phyloP scores from a whole-genome alignment of 2,329 filamentous ascomycete species.

The Lojkania enalia region DNA sequence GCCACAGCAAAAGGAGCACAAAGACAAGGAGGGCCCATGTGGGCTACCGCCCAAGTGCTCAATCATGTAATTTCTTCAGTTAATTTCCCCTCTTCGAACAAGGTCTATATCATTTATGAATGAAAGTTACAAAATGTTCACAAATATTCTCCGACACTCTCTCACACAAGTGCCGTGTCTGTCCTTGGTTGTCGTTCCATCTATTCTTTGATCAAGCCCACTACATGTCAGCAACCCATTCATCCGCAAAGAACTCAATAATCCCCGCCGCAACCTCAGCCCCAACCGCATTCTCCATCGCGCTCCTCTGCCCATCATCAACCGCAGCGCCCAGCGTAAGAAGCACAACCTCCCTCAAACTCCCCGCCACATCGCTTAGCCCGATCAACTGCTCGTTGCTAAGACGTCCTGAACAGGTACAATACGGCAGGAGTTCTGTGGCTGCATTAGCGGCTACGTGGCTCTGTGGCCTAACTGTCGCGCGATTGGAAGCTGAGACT shows the following conservation, averaged over 20 bases:
- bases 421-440: constrained; percentile 34
- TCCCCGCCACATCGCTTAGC: constrained; percentile 39
- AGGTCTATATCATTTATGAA: no score
- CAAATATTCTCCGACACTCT: no score
- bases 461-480: neutral
- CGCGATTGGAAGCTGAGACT: neutral
- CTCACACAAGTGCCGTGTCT: no score
- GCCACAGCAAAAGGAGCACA: constrained; percentile 38
- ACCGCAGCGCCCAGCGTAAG: constrained; percentile 27
- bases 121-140: no score
- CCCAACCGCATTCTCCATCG: constrained; percentile 29
- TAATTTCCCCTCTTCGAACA: no score
- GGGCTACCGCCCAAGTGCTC: constrained; percentile 75
- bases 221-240: constrained; percentile 29
- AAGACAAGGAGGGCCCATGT: constrained; percentile 69
- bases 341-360: constrained; percentile 35
- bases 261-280: constrained; percentile 21
- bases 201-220: neutral
- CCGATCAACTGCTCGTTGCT: constrained; percentile 29
- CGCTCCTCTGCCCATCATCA: constrained; percentile 16
- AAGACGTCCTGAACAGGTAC: constrained; percentile 27
- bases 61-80: constrained; percentile 63
- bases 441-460: constrained; percentile 20
- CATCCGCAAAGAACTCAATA: constrained; percentile 38
- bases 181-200: no score